Evolutionary conservation across 1,139 yeast species (phyloP), one percentile per base, ranked within the genome.

Genomic region (Magnusiomyces paraingens): DNA sequence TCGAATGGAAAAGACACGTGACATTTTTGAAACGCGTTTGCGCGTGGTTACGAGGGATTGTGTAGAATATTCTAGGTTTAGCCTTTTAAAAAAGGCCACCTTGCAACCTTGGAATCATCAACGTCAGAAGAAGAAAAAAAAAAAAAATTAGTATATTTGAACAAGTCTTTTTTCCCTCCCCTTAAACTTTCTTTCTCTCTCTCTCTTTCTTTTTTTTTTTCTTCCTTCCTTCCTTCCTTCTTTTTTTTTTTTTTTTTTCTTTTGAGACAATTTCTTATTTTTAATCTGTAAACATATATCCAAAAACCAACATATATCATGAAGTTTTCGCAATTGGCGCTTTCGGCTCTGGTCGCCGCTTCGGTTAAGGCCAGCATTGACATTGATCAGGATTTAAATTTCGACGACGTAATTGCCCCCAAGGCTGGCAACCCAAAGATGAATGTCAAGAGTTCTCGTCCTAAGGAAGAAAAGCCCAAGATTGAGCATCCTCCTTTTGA

Each of bases 261-360:
- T 39, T 39, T 39, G 12, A 6, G 15, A n/a, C 15, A 8, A 14
- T 39, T 39, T 10, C 6, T 39, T 15, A 15, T 40, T 15, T 15
- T 40, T 3, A 15, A 40, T 44, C 11, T 10, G 29, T 26, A 42
- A 14, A 6, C 22, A 4, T 43, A 18, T 12, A 20, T 29, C n/a
- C 20, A 22, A 3, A 12, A 20, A 43, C 11, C n/a, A 4, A 38
- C 41, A n/a, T n/a, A 14, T 20, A 39, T 17, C 40, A 55, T 55
- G 57, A 46, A 50, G 26, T 50, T 55, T 42, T 52, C 53, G 29
- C 41, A 41, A 45, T 46, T 55, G 11, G 55, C 55, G 8, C 47
- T 52, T 18, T 14, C 51, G n/a, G 50, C 55, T 29, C 49, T 55
- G 4, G 15, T 55, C 18, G 55, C 55, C 15, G 50, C 50, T n/a